A percentile compares a stretch with the other conserved stretches of the same genome.
Conservation (phyloP, 2,329 filamentous ascomycete species). For the Hypoxylon rubiginosum region DNA sequence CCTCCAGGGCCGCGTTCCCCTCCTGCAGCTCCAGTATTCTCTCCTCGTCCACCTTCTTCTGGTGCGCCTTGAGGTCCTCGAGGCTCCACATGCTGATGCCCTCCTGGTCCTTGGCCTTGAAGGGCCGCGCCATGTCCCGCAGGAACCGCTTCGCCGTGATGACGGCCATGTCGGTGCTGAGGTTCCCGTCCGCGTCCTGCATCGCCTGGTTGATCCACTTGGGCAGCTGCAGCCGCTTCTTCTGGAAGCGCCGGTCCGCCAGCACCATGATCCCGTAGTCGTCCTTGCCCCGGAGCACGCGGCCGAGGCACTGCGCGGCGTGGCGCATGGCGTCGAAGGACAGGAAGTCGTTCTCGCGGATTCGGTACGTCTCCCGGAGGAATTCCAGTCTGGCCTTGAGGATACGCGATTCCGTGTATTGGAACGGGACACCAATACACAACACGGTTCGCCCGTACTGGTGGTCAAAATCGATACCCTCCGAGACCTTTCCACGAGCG, state of each 20-base stretch:
- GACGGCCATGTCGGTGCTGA: conserved; percentile 96
- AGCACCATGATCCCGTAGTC: conserved; percentile 99
- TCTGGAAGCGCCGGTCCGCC: conserved; percentile 92
- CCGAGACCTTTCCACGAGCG: conserved; percentile 95
- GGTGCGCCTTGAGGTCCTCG: conserved; percentile 81
- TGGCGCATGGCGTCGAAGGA: conserved; percentile 99
- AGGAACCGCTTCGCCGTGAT: conserved; percentile 91
- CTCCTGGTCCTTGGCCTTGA: conserved; percentile 85
- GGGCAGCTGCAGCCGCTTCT: conserved; percentile 89
- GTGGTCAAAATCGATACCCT: conserved; percentile 99
- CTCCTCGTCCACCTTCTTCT: conserved; percentile 80
- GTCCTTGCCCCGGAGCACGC: conserved; percentile 94
- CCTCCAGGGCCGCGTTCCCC: conserved; percentile 53
- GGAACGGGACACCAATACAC: conserved; percentile 97
- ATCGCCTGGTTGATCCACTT: conserved; percentile 97
- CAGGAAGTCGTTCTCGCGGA: conserved; percentile 95
- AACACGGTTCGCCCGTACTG: conserved; percentile 97
- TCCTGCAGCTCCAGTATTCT: conserved; percentile 73
- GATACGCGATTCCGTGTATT: conserved; percentile 98
- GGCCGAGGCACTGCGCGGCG: conserved; percentile 94
- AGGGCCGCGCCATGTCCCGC: conserved; percentile 91
- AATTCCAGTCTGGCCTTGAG: conserved; percentile 96
- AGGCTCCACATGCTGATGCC: conserved; percentile 94
- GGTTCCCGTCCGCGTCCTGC: conserved; percentile 85
- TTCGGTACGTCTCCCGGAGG: conserved; percentile 95